Evolutionary conservation across 83 land plant species (phyloP).

Genomic region (Larix sibirica): DNA sequence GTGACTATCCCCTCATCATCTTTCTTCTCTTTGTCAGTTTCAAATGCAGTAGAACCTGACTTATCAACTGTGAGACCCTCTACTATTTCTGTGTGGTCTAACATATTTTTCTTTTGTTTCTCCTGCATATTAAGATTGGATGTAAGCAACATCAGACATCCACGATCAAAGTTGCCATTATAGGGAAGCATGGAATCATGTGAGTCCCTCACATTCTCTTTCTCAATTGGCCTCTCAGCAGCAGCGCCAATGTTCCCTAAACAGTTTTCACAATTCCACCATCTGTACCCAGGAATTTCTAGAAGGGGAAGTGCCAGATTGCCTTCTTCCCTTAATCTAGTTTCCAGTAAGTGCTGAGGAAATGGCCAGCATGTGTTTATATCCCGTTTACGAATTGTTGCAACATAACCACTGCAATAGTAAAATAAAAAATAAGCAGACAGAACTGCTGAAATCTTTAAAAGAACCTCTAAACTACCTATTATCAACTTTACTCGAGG

Average conservation of each 20-base stretch:
- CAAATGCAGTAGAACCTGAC: neutral
- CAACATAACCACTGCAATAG: constrained; percentile 8
- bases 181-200: no score
- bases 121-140: neutral
- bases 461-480: neutral
- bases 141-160: neutral
- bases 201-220: neutral
- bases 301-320: constrained; percentile 1
- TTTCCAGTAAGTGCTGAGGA: constrained; percentile 13
- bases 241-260: neutral
- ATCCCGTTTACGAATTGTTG: neutral
- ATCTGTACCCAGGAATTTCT: neutral
- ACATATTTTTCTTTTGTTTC: neutral
- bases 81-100: no score
- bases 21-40: no score
- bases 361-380: constrained; percentile 14
- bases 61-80: neutral
- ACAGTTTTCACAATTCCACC: constrained; percentile 16
- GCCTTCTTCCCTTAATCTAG: constrained; percentile 1
- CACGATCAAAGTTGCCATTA: neutral
- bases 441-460: neutral
- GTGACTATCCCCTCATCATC: no score
- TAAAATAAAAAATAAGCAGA: neutral
- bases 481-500: neutral
- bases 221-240: neutral